Conservation (phyloP, 148 eudicot species). For the Camellia sinensis region DNA sequence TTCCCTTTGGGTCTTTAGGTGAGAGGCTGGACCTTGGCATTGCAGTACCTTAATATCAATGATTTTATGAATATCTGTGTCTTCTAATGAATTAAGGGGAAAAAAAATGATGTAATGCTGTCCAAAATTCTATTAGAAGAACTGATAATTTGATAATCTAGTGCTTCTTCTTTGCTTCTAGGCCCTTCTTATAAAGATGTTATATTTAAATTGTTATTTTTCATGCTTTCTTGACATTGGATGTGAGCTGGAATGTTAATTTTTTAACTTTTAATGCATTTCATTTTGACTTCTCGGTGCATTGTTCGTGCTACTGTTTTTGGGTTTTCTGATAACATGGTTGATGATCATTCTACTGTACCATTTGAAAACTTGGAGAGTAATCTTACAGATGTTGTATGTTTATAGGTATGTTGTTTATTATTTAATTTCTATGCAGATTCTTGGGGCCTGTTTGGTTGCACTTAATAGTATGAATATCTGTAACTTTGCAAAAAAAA, state of each 20-base stretch:
- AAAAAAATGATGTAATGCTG: neutral
- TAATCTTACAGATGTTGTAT: constrained; percentile 64
- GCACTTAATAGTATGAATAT: no score
- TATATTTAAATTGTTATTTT: neutral
- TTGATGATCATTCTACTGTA: constrained; percentile 23
- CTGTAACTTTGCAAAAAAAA: no score
- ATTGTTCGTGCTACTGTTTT: no score
- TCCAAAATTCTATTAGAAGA: neutral
- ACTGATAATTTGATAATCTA: neutral
- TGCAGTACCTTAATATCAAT: no score
- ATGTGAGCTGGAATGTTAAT: no score
- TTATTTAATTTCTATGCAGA: no score
- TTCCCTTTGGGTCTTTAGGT: neutral
- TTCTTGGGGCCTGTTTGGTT: no score
- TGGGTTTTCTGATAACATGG: constrained; percentile 28
- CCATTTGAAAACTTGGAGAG: constrained; percentile 21
- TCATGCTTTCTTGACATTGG: no score
- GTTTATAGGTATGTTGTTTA: constrained; percentile 49
- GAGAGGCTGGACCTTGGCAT: neutral
- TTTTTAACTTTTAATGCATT: no score
- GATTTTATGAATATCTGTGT: neutral
- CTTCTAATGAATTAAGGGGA: neutral
- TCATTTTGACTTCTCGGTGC: no score
- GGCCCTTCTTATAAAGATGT: neutral
- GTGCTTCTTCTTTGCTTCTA: neutral